These are phyloP conservation scores for Mortierella hygrophila DNA, from an alignment of 192 early-diverging fungal species.

Conservation along the genomic window DNA sequence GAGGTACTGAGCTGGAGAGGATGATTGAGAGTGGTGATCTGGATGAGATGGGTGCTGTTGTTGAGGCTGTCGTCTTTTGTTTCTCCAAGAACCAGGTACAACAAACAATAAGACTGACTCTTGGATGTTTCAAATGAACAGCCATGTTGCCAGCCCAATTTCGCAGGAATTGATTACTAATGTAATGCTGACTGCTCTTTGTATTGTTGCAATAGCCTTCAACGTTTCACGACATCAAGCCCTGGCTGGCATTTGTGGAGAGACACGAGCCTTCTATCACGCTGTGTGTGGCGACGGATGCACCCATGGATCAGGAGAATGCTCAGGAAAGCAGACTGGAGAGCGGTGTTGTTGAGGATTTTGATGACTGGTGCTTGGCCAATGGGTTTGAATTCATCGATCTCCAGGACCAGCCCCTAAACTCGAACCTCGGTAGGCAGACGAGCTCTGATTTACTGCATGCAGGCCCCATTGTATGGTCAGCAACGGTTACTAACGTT, in stretches of 20 bases:
- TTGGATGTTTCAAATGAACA: background rate
- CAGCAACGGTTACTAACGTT: background rate
- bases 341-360: slow-evolving; percentile 36
- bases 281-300: slow-evolving; percentile 62
- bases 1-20: slow-evolving; percentile 42
- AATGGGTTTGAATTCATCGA: slow-evolving; percentile 77
- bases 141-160: no score
- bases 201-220: slow-evolving; percentile 52
- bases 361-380: slow-evolving; percentile 72
- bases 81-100: slow-evolving; percentile 69
- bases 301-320: background rate
- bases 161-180: background rate
- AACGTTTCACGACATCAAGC: slow-evolving; percentile 66
- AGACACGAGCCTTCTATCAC: slow-evolving; percentile 65
- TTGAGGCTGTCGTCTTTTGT: slow-evolving; percentile 75
- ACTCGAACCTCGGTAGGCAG: slow-evolving; percentile 18
- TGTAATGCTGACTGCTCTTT: background rate
- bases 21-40: slow-evolving; percentile 53
- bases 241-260: slow-evolving; percentile 69
- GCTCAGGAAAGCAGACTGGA: background rate
- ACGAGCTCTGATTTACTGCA: background rate
- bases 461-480: background rate
- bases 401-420: slow-evolving; percentile 52
- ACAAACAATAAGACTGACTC: background rate
- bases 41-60: slow-evolving; percentile 59